Evolutionary conservation across 1,284 basidiomycete genomes (phyloP).

Genomic region (Fomitiporia mediterranea): DNA sequence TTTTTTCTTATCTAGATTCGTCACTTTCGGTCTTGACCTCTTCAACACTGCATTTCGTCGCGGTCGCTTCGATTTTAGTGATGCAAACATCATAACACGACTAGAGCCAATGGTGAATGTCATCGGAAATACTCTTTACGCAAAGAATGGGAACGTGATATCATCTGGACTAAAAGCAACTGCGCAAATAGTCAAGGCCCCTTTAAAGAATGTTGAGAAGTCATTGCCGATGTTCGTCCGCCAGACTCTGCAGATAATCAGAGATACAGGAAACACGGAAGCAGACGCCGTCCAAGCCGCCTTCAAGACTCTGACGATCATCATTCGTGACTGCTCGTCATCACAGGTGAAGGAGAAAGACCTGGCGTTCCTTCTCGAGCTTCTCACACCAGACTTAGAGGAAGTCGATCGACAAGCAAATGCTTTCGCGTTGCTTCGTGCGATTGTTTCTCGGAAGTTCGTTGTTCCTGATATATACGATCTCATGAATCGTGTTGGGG

Average conservation of each 20-base stretch:
- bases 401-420: constrained; percentile 85
- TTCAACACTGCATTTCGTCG: constrained; percentile 86
- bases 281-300: constrained; percentile 88
- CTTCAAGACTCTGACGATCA: constrained; percentile 80
- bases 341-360: constrained; percentile 88
- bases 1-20: constrained; percentile 56
- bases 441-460: constrained; percentile 87
- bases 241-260: constrained; percentile 85
- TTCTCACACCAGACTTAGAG: constrained; percentile 90
- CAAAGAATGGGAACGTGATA: constrained; percentile 77
- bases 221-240: constrained; percentile 82
- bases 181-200: constrained; percentile 81
- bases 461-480: constrained; percentile 98
- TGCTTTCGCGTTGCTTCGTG: constrained; percentile 88
- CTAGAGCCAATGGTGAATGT: constrained; percentile 84
- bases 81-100: constrained; percentile 66
- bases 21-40: constrained; percentile 89
- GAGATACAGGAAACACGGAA: constrained; percentile 82
- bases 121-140: constrained; percentile 93
- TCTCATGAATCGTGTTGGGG: constrained; percentile 92
- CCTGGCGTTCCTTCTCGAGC: constrained; percentile 79
- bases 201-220: constrained; percentile 72
- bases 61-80: constrained; percentile 81
- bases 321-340: constrained; percentile 80
- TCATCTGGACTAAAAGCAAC: constrained; percentile 77